A percentile compares a stretch with the other conserved stretches of the same genome.
Conservation (phyloP, 2,329 filamentous ascomycete genomes). For the Sordariomycetes sp. region DNA sequence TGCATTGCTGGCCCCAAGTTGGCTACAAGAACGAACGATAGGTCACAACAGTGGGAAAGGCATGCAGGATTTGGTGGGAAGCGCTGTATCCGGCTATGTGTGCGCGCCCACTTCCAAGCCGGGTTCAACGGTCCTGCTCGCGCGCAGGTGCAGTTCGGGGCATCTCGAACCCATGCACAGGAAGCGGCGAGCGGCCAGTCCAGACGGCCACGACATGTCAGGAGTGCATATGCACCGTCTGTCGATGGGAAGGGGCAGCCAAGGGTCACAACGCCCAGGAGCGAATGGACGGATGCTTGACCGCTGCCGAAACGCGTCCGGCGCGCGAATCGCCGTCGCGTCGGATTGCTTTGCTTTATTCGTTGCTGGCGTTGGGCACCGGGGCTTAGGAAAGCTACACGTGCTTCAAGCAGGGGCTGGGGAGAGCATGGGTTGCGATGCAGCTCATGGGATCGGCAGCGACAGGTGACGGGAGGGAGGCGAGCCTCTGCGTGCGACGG, state of each 20-base stretch:
- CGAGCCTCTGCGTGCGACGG: not conserved
- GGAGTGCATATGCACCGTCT: slow-evolving; percentile 5
- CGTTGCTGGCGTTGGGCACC: not conserved
- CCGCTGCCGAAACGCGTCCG: not conserved
- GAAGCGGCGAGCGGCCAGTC: not conserved
- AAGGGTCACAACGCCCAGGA: not conserved
- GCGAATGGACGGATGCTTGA: slow-evolving; percentile 1
- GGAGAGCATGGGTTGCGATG: not conserved
- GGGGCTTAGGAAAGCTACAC: not conserved
- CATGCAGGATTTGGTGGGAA: not conserved
- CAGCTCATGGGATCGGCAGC: not conserved
- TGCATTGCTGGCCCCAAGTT: not conserved
- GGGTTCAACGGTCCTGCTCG: not conserved
- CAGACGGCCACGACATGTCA: slow-evolving; percentile 3
- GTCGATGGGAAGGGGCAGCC: slow-evolving; percentile 1
- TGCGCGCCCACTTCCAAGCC: not conserved
- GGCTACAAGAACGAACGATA: not conserved
- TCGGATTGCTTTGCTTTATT: not conserved
- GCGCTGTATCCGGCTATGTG: not conserved
- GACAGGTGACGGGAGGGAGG: not conserved
- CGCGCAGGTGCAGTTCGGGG: not conserved
- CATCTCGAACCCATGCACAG: not conserved
- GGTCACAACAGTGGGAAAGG: not conserved
- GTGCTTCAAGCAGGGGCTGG: not conserved
- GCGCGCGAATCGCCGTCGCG: not conserved